Percentiles rank a stretch among this genome's conserved stretches.
phyloP scores from a whole-genome alignment of 2,329 filamentous ascomycete genomes.

The Fusarium napiforme region DNA sequence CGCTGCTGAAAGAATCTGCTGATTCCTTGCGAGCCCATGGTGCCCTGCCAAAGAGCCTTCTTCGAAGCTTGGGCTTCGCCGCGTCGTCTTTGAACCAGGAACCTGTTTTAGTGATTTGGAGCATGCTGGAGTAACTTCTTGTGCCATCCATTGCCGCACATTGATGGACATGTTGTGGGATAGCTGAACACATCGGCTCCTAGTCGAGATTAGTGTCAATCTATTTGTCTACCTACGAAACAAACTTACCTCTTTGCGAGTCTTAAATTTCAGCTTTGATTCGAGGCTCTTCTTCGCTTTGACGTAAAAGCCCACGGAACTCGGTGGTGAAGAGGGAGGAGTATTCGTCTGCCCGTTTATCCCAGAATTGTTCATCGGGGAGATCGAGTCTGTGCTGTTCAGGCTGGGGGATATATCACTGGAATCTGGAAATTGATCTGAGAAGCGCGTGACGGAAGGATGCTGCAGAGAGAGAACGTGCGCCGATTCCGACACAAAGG shows the following conservation, averaged over 20 bases:
- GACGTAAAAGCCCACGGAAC: conserved; percentile 18
- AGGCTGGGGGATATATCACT: conserved; percentile 4
- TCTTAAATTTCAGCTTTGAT: conserved; percentile 32
- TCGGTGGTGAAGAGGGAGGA: background rate
- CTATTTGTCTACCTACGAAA: background rate
- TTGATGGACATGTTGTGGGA: conserved; percentile 28
- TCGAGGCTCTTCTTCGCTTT: conserved; percentile 42
- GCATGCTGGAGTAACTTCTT: conserved; percentile 28
- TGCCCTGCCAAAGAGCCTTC: conserved; percentile 55
- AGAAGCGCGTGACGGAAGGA: conserved; percentile 26
- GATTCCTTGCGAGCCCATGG: conserved; percentile 56
- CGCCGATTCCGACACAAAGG: conserved; percentile 59
- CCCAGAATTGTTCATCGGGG: background rate
- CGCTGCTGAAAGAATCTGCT: conserved; percentile 51
- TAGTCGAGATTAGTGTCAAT: conserved; percentile 11
- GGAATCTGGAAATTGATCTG: conserved; percentile 17
- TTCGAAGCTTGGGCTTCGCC: conserved; percentile 43
- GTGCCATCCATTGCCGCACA: conserved; percentile 18
- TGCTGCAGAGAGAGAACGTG: conserved; percentile 61
- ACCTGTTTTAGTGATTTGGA: conserved; percentile 37
- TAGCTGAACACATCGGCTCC: conserved; percentile 18
- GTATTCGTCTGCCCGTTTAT: background rate
- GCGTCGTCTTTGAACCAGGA: conserved; percentile 50
- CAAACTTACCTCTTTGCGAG: conserved; percentile 22
- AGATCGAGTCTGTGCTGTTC: conserved; percentile 13